These are phyloP conservation scores for Cryptococcus jaspeensis DNA, from an alignment of 1,284 basidiomycete species.

Conservation along the genomic window DNA sequence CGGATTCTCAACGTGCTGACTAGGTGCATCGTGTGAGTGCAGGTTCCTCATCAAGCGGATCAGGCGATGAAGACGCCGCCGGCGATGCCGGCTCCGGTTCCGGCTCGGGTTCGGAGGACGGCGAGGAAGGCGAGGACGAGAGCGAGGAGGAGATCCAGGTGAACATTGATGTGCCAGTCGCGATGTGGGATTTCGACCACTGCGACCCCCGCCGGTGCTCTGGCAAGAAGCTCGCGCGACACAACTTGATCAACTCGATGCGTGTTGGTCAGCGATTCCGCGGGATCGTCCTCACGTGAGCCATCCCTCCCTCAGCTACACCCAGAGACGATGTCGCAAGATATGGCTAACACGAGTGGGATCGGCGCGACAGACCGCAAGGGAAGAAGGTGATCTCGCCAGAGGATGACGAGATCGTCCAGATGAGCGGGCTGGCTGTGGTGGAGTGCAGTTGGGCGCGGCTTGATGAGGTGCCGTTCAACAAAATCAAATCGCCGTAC, in stretches of 20 bases:
- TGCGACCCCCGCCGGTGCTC: constrained; percentile 94
- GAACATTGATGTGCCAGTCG: constrained; percentile 66
- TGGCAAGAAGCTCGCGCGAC: constrained; percentile 85
- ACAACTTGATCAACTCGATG: constrained; percentile 81
- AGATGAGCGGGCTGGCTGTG: constrained; percentile 78
- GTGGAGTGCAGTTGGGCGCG: constrained; percentile 98
- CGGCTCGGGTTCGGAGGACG: constrained; percentile 20
- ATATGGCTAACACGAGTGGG: neutral
- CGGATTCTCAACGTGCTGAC: too few relatives aligned
- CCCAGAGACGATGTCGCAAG: constrained; percentile 7
- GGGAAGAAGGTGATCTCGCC: constrained; percentile 78
- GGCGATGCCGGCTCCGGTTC: constrained; percentile 12
- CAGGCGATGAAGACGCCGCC: neutral
- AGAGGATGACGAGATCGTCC: constrained; percentile 77
- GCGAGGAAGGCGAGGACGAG: constrained; percentile 48
- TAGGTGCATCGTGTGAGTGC: too few relatives aligned
- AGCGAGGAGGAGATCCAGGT: constrained; percentile 32
- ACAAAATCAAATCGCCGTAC: constrained; percentile 87
- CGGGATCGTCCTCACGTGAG: constrained; percentile 89
- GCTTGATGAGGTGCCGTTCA: constrained; percentile 89
- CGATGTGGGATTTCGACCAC: constrained; percentile 97
- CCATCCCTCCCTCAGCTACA: constrained; percentile 11
- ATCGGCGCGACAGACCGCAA: constrained; percentile 74
- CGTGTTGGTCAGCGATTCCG: constrained; percentile 82
- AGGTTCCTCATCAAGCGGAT: neutral